Evolutionary conservation across 1,139 yeast species (phyloP), one percentile per base, ranked within the genome.

Genomic region (Hyphopichia pseudoburtonii): DNA sequence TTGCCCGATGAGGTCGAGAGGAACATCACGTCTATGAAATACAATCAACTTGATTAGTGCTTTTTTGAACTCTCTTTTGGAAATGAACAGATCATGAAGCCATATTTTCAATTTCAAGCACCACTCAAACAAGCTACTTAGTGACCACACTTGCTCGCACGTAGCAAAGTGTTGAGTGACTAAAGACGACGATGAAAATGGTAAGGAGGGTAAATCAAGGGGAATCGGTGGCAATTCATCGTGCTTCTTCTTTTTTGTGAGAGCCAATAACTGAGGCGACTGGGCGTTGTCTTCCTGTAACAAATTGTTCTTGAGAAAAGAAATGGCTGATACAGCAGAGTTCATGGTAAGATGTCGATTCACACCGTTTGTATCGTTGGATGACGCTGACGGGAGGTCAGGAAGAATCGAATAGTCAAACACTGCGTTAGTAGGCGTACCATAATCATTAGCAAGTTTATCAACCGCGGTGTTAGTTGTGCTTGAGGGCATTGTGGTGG

Each of bases 1-100:
- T 30, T 72, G 70, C 14, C 81, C 82, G 18, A 86, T 74, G 23
- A 78, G 63, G 33, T 78, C 79, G 50, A 76, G 62, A 12, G 80
- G 77, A 17, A 79, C 58, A 32, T 75, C 75, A 5, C 80, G 70
- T 32, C 73, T 60, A 38, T 73, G 73, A 45, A 66, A 78, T 3
- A 73, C 75, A 39, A 81, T 64, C 32, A 83, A 59, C 30, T 73
- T 69, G 19, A 72, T 67, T 30, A 82, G 61, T 0, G 82, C 76
- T 43, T 67, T 73, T 28, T 66, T 62, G 43, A 80, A 75, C 47
- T 78, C 85, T 14, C 66, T 56, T 35, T 64, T 67, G 9, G 78
- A 66, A 17, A 81, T 70, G 17, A 64, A 66, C 58, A 42, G 70
- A 59, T 77, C 80, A 70, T 58, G 67, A 52, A 71, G 59, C 85